Evolutionary conservation across 2,329 filamentous ascomycete genomes (phyloP).

Genomic region (Ophiosphaerella herpotricha): DNA sequence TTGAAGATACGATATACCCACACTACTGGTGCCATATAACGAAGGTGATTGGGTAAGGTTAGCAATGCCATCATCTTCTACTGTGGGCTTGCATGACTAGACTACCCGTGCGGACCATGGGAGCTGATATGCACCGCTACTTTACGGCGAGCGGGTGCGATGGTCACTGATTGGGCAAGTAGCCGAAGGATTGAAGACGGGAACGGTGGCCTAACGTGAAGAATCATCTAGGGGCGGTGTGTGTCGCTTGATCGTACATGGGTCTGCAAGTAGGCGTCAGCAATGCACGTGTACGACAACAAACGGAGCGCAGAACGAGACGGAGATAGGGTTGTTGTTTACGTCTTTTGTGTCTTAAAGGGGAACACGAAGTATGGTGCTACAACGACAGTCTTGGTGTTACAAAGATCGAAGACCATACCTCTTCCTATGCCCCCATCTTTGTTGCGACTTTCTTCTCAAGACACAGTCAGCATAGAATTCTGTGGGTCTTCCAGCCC

Average conservation of each 20-base stretch:
- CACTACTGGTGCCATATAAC: too few relatives aligned
- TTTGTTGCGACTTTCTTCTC: background rate
- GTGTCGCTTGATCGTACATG: slow-evolving; percentile 5
- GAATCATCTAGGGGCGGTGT: slow-evolving; percentile 17
- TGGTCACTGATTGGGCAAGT: slow-evolving; percentile 1
- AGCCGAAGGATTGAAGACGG: background rate
- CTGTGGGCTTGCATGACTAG: background rate
- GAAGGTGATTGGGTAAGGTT: background rate
- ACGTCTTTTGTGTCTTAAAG: too few relatives aligned
- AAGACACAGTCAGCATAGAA: slow-evolving; percentile 2
- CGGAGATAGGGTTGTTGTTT: background rate
- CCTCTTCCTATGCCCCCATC: too few relatives aligned
- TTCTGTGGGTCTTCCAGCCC: slow-evolving; percentile 1
- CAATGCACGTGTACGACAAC: slow-evolving; percentile 8
- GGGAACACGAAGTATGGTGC: too few relatives aligned
- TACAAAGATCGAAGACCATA: background rate
- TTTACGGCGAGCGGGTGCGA: background rate
- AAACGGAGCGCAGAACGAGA: background rate
- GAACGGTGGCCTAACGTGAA: slow-evolving; percentile 8
- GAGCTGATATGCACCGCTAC: slow-evolving; percentile 6
- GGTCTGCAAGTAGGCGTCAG: slow-evolving; percentile 6
- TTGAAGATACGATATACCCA: too few relatives aligned
- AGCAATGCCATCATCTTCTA: background rate
- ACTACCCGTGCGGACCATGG: background rate
- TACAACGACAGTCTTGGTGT: background rate